phyloP scores from a whole-genome alignment of 2,329 filamentous ascomycete species.

The Nemania sp. region DNA sequence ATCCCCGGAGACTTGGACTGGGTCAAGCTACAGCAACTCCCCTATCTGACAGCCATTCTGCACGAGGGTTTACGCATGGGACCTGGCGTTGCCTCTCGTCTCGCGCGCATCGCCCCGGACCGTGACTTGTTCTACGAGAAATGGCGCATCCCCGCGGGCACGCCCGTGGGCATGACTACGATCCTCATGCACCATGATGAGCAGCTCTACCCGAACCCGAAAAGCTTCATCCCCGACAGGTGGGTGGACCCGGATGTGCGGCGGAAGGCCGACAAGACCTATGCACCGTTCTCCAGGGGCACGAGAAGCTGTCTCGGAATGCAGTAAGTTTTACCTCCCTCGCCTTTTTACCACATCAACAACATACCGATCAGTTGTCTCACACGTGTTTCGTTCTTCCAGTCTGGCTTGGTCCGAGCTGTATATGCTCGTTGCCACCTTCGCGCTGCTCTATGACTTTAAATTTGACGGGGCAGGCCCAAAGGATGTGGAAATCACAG shows the following conservation, averaged over 20 bases:
- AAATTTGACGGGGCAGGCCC: background rate
- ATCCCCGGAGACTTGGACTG: background rate
- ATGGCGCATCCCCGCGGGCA: slow-evolving; percentile 3
- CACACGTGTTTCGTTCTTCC: background rate
- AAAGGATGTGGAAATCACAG: background rate
- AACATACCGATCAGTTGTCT: background rate
- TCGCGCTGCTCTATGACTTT: slow-evolving; percentile 1
- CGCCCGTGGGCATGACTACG: slow-evolving; percentile 17
- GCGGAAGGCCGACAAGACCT: background rate
- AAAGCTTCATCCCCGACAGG: slow-evolving; percentile 5
- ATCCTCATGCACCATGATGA: slow-evolving; percentile 12
- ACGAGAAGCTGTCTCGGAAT: slow-evolving; percentile 8
- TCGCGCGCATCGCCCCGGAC: slow-evolving; percentile 6
- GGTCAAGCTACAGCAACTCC: background rate
- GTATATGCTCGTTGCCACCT: background rate
- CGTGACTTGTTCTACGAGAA: slow-evolving; percentile 4
- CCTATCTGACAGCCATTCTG: background rate
- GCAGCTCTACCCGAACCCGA: slow-evolving; percentile 4
- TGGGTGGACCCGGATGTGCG: slow-evolving; percentile 7
- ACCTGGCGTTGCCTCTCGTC: background rate
- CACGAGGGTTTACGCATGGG: slow-evolving; percentile 3
- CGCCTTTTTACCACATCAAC: background rate
- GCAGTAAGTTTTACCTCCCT: slow-evolving; percentile 9
- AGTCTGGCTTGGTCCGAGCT: slow-evolving; percentile 6
- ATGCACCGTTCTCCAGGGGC: slow-evolving; percentile 5